These are phyloP conservation scores for Glarea lozoyensis DNA, from an alignment of 495 filamentous ascomycete species.

Conservation along the genomic window DNA sequence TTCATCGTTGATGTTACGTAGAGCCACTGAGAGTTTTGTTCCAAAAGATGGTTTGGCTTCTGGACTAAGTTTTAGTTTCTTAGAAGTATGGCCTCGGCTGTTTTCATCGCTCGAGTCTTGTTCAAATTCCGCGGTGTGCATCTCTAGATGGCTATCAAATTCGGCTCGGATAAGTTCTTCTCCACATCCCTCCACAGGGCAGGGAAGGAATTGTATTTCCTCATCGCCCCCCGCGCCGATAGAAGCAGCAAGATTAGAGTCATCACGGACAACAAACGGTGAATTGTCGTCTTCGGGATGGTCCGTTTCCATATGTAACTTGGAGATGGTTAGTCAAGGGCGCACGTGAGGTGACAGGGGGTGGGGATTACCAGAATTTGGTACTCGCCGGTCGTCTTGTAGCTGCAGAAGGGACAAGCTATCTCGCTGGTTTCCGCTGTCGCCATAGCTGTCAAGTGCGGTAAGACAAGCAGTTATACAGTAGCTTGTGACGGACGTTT, in stretches of 20 bases:
- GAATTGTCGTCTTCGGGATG: slow-evolving; percentile 20
- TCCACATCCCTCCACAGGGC: slow-evolving; percentile 63
- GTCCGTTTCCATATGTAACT: slow-evolving; percentile 17
- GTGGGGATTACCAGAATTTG: slow-evolving; percentile 17
- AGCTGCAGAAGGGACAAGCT: slow-evolving; percentile 21
- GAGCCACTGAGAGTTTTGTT: slow-evolving; percentile 14
- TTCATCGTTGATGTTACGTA: slow-evolving; percentile 24
- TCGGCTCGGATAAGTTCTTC: slow-evolving; percentile 53
- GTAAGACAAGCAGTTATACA: too few relatives aligned
- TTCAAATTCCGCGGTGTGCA: slow-evolving; percentile 64
- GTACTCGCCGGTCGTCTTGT: slow-evolving; percentile 14
- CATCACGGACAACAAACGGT: slow-evolving; percentile 19
- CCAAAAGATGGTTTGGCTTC: slow-evolving; percentile 9
- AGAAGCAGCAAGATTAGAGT: slow-evolving; percentile 9
- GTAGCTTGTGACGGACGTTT: too few relatives aligned
- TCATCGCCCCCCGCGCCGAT: slow-evolving; percentile 16
- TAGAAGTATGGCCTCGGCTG: slow-evolving; percentile 12
- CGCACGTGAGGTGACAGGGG: background rate
- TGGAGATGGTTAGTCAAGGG: background rate
- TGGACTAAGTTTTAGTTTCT: slow-evolving; percentile 6
- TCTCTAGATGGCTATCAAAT: slow-evolving; percentile 62
- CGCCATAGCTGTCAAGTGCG: too few relatives aligned
- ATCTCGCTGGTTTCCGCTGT: too few relatives aligned
- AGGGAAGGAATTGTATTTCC: slow-evolving; percentile 49
- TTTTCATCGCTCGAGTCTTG: slow-evolving; percentile 35